Percentiles rank a stretch among this genome's conserved stretches.
These are phyloP conservation scores for Cyberlindnera mississippiensis DNA, from an alignment of 805 yeast genomes.

Conservation along the genomic window DNA sequence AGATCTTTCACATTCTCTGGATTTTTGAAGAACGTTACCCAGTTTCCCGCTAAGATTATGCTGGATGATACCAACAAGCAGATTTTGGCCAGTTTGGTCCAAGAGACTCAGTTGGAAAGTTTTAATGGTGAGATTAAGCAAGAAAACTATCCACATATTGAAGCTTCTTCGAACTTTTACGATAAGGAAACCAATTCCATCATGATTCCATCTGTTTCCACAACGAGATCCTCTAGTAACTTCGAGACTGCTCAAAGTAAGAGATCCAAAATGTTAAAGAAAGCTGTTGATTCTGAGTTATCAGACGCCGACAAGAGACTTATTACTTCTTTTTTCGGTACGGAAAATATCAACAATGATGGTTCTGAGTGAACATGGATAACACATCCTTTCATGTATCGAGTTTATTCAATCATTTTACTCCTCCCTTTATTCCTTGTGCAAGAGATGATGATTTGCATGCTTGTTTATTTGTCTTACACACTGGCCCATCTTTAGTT, in stretches of 20 bases:
- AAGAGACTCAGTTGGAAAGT: conserved; percentile 27
- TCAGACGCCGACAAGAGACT: conserved; percentile 19
- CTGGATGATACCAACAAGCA: conserved; percentile 26
- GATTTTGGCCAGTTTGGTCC: conserved; percentile 21
- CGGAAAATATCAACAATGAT: neutral
- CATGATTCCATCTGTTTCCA: conserved; percentile 26
- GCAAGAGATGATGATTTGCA: neutral
- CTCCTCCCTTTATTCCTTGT: too few species aligned
- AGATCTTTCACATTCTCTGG: conserved; percentile 20
- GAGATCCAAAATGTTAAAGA: conserved; percentile 17
- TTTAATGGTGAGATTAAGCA: conserved; percentile 24
- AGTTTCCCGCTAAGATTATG: conserved; percentile 28
- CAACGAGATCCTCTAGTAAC: conserved; percentile 18
- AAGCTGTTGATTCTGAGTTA: conserved; percentile 15
- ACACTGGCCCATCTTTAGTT: neutral
- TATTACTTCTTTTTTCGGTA: conserved; percentile 14
- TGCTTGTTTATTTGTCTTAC: neutral
- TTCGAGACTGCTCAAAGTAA: conserved; percentile 23
- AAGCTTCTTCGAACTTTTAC: conserved; percentile 20
- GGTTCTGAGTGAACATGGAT: too few species aligned
- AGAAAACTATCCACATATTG: conserved; percentile 25
- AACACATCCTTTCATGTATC: too few species aligned
- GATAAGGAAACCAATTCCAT: conserved; percentile 23
- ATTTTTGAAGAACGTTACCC: conserved; percentile 21
- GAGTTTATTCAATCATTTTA: too few species aligned